A percentile compares a stretch with the other conserved stretches of the same genome.
Conservation (phyloP, 148 eudicot species). For the Heliosperma pusillum region DNA sequence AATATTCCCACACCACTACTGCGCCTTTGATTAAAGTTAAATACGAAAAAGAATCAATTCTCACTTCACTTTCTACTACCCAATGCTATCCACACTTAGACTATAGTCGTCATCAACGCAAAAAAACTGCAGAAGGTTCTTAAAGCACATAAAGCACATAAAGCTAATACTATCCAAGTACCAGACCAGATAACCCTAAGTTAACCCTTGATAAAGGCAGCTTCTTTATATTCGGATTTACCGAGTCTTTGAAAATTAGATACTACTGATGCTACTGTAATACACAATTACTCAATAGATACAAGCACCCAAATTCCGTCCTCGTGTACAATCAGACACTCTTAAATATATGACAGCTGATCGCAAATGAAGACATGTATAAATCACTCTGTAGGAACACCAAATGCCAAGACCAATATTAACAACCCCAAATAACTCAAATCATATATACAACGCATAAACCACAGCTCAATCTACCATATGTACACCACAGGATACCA, state of each 20-base stretch:
- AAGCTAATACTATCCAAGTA: too few relatives aligned
- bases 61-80: not conserved
- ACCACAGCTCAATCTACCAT: not conserved
- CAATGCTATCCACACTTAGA: not conserved
- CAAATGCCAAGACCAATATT: not conserved
- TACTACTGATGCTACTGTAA: not conserved
- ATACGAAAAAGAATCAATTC: not conserved
- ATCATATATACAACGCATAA: not conserved
- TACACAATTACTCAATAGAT: not conserved
- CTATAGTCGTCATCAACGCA: not conserved
- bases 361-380: not conserved
- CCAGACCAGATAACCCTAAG: not conserved
- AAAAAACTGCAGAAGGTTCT: not conserved
- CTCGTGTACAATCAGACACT: not conserved
- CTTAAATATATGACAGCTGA: slow-evolving; percentile 13
- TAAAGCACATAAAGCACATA: too few relatives aligned
- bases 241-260: too few relatives aligned
- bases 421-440: not conserved
- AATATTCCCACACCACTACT: not conserved
- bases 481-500: not conserved
- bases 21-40: not conserved
- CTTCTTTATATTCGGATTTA: too few relatives aligned
- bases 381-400: too few relatives aligned
- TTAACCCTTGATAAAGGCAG: not conserved
- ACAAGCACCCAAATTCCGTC: not conserved